Evolutionary conservation across 2,329 filamentous ascomycete genomes (phyloP).

Genomic region (Cryphonectria nitschkei): DNA sequence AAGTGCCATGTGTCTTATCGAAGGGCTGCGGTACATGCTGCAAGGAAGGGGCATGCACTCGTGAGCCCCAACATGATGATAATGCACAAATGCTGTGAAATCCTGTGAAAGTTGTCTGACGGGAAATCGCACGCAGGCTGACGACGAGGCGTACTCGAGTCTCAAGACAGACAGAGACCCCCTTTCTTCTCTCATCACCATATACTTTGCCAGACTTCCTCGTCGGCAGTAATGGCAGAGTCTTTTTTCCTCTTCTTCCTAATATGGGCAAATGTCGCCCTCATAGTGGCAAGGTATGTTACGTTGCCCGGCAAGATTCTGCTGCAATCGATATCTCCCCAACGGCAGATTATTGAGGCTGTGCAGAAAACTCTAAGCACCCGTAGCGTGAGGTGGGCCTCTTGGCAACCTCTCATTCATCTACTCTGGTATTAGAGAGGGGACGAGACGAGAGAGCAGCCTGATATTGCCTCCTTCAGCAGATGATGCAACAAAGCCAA

Average conservation of each 20-base stretch:
- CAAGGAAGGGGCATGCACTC: neutral
- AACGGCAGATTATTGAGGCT: neutral
- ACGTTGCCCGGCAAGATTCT: neutral
- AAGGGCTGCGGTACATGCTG: neutral
- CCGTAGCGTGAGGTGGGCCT: neutral
- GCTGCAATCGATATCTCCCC: neutral
- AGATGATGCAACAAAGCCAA: slow-evolving; percentile 10
- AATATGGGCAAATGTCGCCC: neutral
- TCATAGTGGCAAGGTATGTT: neutral
- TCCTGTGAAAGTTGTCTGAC: neutral
- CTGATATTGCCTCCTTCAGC: neutral
- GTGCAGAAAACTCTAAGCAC: slow-evolving; percentile 13
- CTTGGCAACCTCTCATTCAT: slow-evolving; percentile 4
- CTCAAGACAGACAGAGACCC: neutral
- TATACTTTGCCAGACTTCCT: neutral
- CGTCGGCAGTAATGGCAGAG: neutral
- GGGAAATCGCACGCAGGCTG: neutral
- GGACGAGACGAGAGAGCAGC: neutral
- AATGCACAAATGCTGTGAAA: neutral
- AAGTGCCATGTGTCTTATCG: neutral
- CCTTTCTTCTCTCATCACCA: too few species aligned
- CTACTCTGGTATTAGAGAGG: neutral
- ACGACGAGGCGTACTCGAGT: neutral
- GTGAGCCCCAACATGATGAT: neutral
- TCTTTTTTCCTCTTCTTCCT: neutral